Percentiles rank a stretch among this genome's conserved stretches.
These are phyloP conservation scores for Firmiana major DNA, from an alignment of 345 rosid species.

Conservation along the genomic window DNA sequence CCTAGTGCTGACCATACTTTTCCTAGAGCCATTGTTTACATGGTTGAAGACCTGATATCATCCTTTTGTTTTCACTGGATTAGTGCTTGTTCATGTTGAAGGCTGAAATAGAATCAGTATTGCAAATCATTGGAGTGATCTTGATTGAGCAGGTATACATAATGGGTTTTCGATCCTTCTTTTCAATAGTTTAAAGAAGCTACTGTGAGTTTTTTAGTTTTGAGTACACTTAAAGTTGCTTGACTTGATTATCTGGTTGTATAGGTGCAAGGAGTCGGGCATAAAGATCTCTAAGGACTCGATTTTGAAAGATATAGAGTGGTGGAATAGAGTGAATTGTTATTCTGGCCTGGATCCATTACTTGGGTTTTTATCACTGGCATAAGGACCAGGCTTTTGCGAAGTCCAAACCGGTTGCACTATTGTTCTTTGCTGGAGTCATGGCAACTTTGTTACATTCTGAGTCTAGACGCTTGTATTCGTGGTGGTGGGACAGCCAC, in stretches of 20 bases:
- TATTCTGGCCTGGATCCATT: constrained; percentile 74
- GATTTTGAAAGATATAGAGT: not conserved
- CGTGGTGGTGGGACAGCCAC: constrained; percentile 99
- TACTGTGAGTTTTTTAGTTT: not conserved
- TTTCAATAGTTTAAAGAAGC: not conserved
- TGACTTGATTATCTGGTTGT: constrained; percentile 15
- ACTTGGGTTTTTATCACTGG: constrained; percentile 41
- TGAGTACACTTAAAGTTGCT: not conserved
- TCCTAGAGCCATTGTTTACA: not conserved
- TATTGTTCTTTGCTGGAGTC: constrained; percentile 48
- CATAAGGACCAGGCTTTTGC: constrained; percentile 41
- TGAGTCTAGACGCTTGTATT: constrained; percentile 67
- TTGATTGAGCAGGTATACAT: not conserved
- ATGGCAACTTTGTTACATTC: constrained; percentile 64
- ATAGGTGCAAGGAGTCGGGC: constrained; percentile 38
- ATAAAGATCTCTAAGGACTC: constrained; percentile 11
- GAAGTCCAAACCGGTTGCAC: constrained; percentile 57
- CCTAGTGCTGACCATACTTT: not conserved
- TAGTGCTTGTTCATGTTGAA: constrained; percentile 7
- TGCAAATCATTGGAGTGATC: constrained; percentile 5
- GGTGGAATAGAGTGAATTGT: constrained; percentile 20
- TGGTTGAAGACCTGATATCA: constrained; percentile 29
- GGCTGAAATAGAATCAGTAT: not conserved
- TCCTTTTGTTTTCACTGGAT: not conserved
- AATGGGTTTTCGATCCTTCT: not conserved